Percentiles rank a stretch among this genome's conserved stretches.
Conservation (phyloP, 2,329 filamentous ascomycete species). For the Colletotrichum horii region DNA sequence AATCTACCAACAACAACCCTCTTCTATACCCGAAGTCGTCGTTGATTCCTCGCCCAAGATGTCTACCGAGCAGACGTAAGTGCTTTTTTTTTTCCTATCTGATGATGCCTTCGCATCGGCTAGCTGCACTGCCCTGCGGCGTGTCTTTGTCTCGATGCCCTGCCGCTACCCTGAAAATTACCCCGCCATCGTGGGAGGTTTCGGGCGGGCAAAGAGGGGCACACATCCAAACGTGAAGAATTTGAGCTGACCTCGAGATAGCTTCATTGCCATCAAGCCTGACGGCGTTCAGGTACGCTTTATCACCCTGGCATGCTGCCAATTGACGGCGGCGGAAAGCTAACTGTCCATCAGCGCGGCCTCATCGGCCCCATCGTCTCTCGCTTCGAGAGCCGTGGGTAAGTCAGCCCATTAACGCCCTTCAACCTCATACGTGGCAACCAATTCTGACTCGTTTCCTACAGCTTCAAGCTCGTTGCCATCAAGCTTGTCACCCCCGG, state of each 20-base stretch:
- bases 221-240: conserved; percentile 2
- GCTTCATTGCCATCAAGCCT: conserved; percentile 99
- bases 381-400: conserved; percentile 97
- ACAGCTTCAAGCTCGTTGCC: conserved; percentile 95
- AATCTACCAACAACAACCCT: conserved; percentile 26
- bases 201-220: conserved; percentile 14
- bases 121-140: not conserved
- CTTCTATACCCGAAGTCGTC: conserved; percentile 23
- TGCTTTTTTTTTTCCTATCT: conserved; percentile 30
- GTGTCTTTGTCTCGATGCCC: not conserved
- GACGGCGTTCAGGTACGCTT: conserved; percentile 92
- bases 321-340: conserved; percentile 1
- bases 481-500: conserved; percentile 91
- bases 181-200: conserved; percentile 35
- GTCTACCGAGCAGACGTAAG: conserved; percentile 89
- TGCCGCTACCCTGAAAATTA: conserved; percentile 21
- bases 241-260: conserved; percentile 40
- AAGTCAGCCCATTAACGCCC: conserved; percentile 36
- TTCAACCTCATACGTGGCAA: not conserved
- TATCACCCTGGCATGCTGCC: not conserved
- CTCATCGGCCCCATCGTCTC: conserved; percentile 97
- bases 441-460: not conserved
- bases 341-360: conserved; percentile 71
- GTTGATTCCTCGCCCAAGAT: conserved; percentile 53
- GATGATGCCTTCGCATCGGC: conserved; percentile 2